phyloP scores from a whole-genome alignment of 176 grass and related monocot genomes.

The Rhynchospora breviuscula region DNA sequence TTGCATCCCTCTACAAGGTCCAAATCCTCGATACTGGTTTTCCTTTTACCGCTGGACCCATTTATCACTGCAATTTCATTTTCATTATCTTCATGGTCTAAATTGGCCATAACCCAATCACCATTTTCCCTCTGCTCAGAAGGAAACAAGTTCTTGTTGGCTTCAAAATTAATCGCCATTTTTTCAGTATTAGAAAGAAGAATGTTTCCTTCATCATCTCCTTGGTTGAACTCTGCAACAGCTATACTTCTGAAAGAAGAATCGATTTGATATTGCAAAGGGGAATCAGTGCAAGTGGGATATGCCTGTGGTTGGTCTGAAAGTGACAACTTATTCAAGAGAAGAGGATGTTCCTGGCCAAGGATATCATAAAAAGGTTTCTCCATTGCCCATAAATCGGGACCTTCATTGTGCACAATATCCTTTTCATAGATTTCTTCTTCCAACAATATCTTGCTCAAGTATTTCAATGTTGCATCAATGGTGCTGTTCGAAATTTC shows the following conservation, averaged over 20 bases:
- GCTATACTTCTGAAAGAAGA: background rate
- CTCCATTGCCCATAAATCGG: slow-evolving; percentile 16
- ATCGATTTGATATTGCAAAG: background rate
- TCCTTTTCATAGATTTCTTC: slow-evolving; percentile 31
- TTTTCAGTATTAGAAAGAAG: too few relatives aligned
- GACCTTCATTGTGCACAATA: slow-evolving; percentile 13
- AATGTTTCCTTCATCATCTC: slow-evolving; percentile 18
- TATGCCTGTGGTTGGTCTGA: background rate
- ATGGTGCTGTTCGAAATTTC: background rate
- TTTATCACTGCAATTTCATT: background rate
- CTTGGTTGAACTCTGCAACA: slow-evolving; percentile 26
- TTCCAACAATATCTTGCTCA: slow-evolving; percentile 32
- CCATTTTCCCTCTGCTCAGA: slow-evolving; percentile 16
- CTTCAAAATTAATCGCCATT: too few relatives aligned
- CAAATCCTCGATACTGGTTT: slow-evolving; percentile 5
- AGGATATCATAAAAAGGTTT: slow-evolving; percentile 33
- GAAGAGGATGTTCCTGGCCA: slow-evolving; percentile 21
- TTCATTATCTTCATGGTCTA: background rate
- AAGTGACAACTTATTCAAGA: background rate
- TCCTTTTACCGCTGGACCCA: background rate
- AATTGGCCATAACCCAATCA: background rate
- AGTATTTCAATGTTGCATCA: slow-evolving; percentile 27
- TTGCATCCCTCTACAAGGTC: slow-evolving; percentile 23
- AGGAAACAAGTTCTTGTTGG: slow-evolving; percentile 5
- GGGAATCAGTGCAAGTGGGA: background rate